Evolutionary conservation across 1,284 basidiomycete genomes (phyloP).

Genomic region (Baeospora myosura): DNA sequence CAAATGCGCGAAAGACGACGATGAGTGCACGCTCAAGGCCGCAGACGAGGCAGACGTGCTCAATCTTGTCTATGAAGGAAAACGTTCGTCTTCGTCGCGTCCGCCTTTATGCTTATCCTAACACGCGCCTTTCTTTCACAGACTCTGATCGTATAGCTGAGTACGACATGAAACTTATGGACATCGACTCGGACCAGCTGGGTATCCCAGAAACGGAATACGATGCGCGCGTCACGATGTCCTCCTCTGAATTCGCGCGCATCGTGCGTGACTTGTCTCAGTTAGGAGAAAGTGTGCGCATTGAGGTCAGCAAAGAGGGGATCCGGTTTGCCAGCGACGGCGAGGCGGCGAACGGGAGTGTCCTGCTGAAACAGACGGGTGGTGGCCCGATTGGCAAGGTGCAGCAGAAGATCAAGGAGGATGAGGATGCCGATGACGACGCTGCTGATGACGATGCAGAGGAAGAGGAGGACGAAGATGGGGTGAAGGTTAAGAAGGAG

Average conservation of each 20-base stretch:
- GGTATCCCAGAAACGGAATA: constrained; percentile 99
- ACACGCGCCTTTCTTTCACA: constrained; percentile 23
- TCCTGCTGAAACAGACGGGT: constrained; percentile 67
- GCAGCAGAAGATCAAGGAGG: constrained; percentile 35
- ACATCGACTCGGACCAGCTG: constrained; percentile 94
- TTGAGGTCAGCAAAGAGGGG: constrained; percentile 95
- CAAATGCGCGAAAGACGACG: constrained; percentile 96
- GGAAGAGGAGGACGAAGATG: constrained; percentile 33
- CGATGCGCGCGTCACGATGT: constrained; percentile 89
- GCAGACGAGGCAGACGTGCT: constrained; percentile 88
- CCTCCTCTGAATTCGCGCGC: constrained; percentile 81
- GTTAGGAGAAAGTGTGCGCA: constrained; percentile 91
- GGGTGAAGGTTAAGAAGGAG: constrained; percentile 33
- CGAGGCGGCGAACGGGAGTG: constrained; percentile 88
- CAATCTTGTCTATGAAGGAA: constrained; percentile 87
- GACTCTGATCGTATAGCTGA: constrained; percentile 93
- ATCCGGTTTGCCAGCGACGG: constrained; percentile 92
- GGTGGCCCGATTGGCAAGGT: constrained; percentile 39
- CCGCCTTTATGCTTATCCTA: constrained; percentile 11
- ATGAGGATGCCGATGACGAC: constrained; percentile 37
- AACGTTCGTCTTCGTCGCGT: constrained; percentile 49
- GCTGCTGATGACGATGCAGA: constrained; percentile 30
- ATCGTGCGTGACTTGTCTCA: constrained; percentile 92
- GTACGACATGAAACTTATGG: constrained; percentile 99
- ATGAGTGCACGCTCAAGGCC: constrained; percentile 88